Percentiles rank a stretch among this genome's conserved stretches.
These are phyloP conservation scores for Colletotrichum eleusines DNA, from an alignment of 2,329 filamentous ascomycete genomes.

Conservation along the genomic window DNA sequence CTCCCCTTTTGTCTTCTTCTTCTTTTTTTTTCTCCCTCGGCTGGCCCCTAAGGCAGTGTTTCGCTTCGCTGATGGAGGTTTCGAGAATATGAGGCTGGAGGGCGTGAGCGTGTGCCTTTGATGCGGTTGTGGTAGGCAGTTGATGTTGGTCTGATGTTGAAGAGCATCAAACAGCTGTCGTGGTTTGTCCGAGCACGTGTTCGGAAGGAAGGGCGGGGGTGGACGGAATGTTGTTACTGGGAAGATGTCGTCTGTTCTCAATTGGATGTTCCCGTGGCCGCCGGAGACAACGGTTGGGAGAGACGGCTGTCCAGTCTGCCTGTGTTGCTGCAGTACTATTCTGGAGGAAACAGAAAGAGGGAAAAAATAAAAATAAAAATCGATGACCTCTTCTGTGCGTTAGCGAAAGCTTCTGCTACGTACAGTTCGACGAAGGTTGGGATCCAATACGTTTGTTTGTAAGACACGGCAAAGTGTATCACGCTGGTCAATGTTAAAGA, in stretches of 20 bases:
- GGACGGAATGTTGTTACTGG: constrained; percentile 7
- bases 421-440: neutral
- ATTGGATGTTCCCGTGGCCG: constrained; percentile 4
- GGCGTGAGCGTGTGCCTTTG: constrained; percentile 9
- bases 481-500: constrained; percentile 40
- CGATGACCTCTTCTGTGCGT: constrained; percentile 4
- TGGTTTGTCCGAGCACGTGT: constrained; percentile 38
- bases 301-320: neutral
- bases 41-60: constrained; percentile 9
- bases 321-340: neutral
- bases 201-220: constrained; percentile 28
- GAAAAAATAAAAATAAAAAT: neutral
- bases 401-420: constrained; percentile 8
- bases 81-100: constrained; percentile 14
- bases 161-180: constrained; percentile 29
- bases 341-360: neutral
- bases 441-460: constrained; percentile 17
- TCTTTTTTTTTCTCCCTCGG: neutral
- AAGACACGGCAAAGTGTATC: constrained; percentile 33
- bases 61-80: constrained; percentile 7
- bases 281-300: constrained; percentile 5
- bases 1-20: neutral
- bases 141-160: constrained; percentile 35
- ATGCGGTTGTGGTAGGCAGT: constrained; percentile 8
- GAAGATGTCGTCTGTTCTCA: constrained; percentile 26